These are phyloP conservation scores for Penicillium coffeae DNA, from an alignment of 495 filamentous ascomycete genomes.

Conservation along the genomic window DNA sequence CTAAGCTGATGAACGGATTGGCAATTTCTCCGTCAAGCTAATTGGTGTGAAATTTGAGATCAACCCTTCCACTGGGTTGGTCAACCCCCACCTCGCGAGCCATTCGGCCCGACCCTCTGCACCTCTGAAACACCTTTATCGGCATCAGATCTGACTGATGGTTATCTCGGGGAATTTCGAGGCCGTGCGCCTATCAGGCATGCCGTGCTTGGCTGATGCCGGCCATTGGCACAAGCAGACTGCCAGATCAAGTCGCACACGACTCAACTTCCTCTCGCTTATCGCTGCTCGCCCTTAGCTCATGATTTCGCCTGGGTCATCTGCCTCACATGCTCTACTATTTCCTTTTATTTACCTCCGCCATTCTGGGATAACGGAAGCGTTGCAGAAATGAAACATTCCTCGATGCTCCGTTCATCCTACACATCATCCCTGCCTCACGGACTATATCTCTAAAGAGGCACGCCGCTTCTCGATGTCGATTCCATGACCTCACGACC, in stretches of 20 bases:
- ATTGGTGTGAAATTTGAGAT: slow-evolving; percentile 19
- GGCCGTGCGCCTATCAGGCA: neutral
- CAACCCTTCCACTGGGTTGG: neutral
- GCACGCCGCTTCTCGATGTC: neutral
- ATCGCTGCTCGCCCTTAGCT: no score
- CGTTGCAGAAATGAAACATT: no score
- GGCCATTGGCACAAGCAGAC: neutral
- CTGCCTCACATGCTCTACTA: no score
- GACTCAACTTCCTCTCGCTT: no score
- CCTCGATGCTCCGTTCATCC: neutral
- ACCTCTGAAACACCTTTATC: neutral
- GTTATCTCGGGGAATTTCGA: neutral
- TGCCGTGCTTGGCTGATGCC: neutral
- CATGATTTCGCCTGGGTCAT: no score
- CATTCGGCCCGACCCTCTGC: neutral
- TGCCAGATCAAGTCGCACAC: no score
- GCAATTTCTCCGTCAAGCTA: slow-evolving; percentile 43
- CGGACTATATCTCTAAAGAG: neutral
- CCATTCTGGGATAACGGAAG: no score
- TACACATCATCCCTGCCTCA: no score
- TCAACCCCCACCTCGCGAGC: neutral
- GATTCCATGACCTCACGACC: neutral
- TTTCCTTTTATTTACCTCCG: no score
- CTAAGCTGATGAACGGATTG: slow-evolving; percentile 60
- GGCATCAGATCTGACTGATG: neutral